Evolutionary conservation across 2,329 filamentous ascomycete species (phyloP).

Genomic region (Aureobasidium sp.): DNA sequence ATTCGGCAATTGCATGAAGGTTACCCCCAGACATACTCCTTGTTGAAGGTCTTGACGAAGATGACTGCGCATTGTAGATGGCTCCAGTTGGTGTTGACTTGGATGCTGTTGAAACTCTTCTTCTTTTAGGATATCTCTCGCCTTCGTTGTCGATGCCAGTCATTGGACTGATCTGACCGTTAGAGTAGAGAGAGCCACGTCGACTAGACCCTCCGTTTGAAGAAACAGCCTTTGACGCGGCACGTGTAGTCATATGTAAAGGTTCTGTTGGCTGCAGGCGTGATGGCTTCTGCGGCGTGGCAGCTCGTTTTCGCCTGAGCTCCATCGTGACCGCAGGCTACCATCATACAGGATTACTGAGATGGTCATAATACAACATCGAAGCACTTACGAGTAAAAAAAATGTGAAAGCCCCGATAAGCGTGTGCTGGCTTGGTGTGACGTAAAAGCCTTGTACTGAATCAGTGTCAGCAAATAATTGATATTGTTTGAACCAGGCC

Average conservation of each 20-base stretch:
- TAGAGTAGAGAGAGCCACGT: slow-evolving; percentile 9
- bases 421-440: not conserved
- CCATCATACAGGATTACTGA: slow-evolving; percentile 3
- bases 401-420: not conserved
- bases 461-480: not conserved
- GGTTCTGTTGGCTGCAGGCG: slow-evolving; percentile 37
- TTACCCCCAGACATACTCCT: slow-evolving; percentile 13
- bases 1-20: slow-evolving; percentile 11
- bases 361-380: not conserved
- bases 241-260: slow-evolving; percentile 39
- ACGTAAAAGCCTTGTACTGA: not conserved
- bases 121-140: slow-evolving; percentile 13
- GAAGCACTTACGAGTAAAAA: not conserved
- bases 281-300: slow-evolving; percentile 11
- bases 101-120: slow-evolving; percentile 11
- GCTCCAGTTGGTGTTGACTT: slow-evolving; percentile 13
- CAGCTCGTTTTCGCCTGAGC: slow-evolving; percentile 10
- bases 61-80: slow-evolving; percentile 9
- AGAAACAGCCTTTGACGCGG: slow-evolving; percentile 14
- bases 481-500: not conserved
- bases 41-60: slow-evolving; percentile 12
- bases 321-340: slow-evolving; percentile 10
- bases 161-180: slow-evolving; percentile 6
- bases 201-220: slow-evolving; percentile 11
- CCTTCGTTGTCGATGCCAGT: not conserved